A percentile compares a stretch with the other conserved stretches of the same genome.
phyloP scores from a whole-genome alignment of 2,329 filamentous ascomycete genomes.

The Volutella citrinella region DNA sequence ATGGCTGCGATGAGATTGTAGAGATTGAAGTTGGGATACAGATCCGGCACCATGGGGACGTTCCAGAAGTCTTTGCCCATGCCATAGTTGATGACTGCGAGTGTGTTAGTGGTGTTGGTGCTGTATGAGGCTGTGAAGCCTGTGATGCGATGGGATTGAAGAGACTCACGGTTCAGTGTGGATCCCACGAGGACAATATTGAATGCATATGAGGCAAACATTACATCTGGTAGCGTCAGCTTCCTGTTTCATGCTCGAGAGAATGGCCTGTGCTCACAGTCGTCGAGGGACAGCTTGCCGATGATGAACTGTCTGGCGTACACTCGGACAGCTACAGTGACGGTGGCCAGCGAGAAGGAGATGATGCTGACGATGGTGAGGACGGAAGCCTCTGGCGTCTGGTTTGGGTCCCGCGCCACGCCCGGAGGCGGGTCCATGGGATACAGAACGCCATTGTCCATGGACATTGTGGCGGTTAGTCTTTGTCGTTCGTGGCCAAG shows the following conservation, averaged over 20 bases:
- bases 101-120: no score
- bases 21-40: conserved; percentile 8
- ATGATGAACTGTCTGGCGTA: conserved; percentile 7
- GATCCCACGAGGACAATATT: conserved; percentile 7
- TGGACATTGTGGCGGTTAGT: conserved; percentile 10
- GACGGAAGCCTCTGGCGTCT: conserved; percentile 2
- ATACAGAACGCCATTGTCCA: conserved; percentile 7
- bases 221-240: accelerated
- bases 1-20: conserved; percentile 11
- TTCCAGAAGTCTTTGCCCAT: conserved; percentile 15
- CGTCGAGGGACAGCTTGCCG: conserved; percentile 7
- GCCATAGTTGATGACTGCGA: conserved; percentile 8
- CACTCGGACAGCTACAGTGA: conserved; percentile 8
- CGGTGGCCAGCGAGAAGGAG: conserved; percentile 8
- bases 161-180: conserved; percentile 8
- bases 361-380: conserved; percentile 6
- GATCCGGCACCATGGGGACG: conserved; percentile 6
- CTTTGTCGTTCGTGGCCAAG: not conserved
- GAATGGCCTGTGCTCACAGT: no score
- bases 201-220: not conserved
- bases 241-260: no score
- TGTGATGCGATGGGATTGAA: accelerated
- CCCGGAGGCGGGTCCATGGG: conserved; percentile 8
- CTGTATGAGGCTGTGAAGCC: no score
- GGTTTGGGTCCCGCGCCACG: conserved; percentile 8